Percentiles rank a stretch among this genome's conserved stretches.
Conservation (phyloP, 2,329 filamentous ascomycete species). For the Daldinia eschscholtzii region DNA sequence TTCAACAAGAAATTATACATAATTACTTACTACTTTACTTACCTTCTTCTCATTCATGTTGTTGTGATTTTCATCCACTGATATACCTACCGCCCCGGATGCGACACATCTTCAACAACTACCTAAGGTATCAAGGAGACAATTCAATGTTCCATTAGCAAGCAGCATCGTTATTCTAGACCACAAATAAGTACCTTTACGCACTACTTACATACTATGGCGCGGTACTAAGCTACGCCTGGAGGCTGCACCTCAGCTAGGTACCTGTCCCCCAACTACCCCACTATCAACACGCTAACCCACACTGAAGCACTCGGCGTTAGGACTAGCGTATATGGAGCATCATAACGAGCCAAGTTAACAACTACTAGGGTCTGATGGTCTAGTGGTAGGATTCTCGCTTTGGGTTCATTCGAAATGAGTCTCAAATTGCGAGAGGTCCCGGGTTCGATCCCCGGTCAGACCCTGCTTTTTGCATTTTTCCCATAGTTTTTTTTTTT, state of each 20-base stretch:
- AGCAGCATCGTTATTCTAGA: neutral
- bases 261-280: neutral
- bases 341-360: neutral
- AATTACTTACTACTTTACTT: no score
- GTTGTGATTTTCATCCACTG: no score
- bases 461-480: conserved; percentile 44
- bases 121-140: neutral
- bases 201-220: neutral
- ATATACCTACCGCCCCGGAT: no score
- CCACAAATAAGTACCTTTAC: neutral
- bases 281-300: neutral
- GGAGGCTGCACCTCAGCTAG: neutral
- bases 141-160: neutral
- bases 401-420: conserved; percentile 31
- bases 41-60: no score
- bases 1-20: neutral
- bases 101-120: neutral
- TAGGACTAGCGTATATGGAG: neutral
- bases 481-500: no score
- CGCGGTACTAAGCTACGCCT: no score
- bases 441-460: conserved; percentile 59
- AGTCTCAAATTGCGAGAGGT: conserved; percentile 54
- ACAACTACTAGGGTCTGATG: conserved; percentile 31
- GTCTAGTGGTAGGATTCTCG: conserved; percentile 46
- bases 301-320: neutral